phyloP scores from a whole-genome alignment of 2,329 filamentous ascomycete species.

The Aspergillus sp. region DNA sequence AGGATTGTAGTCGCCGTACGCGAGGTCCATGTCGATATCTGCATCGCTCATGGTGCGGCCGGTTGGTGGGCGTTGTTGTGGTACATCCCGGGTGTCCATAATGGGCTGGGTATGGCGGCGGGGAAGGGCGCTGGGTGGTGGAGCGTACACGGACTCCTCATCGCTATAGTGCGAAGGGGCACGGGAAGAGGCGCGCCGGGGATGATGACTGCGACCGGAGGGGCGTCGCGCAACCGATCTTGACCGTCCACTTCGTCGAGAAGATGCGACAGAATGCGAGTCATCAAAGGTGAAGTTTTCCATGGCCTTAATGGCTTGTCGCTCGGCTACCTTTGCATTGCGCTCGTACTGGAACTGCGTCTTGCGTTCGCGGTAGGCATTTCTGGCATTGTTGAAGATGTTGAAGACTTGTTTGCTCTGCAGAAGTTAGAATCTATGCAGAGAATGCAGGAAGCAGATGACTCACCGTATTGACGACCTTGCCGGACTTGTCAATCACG shows the following conservation, averaged over 20 bases:
- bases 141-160: too few species aligned
- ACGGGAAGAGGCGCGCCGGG: slow-evolving; percentile 3
- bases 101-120: slow-evolving; percentile 37
- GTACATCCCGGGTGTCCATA: slow-evolving; percentile 18
- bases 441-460: neutral
- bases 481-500: slow-evolving; percentile 84
- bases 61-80: slow-evolving; percentile 16
- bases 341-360: slow-evolving; percentile 68
- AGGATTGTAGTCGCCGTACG: slow-evolving; percentile 77
- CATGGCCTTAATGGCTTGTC: slow-evolving; percentile 53
- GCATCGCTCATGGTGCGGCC: slow-evolving; percentile 26
- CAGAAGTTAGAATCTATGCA: neutral
- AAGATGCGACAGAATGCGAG: slow-evolving; percentile 37
- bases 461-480: slow-evolving; percentile 80
- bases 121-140: too few species aligned
- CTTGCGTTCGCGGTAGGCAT: slow-evolving; percentile 81
- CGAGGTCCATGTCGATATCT: slow-evolving; percentile 77
- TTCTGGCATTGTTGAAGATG: slow-evolving; percentile 87
- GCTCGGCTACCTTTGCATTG: slow-evolving; percentile 52
- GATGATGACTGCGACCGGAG: slow-evolving; percentile 20
- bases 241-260: slow-evolving; percentile 31
- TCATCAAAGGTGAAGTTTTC: slow-evolving; percentile 47
- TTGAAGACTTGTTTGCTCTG: slow-evolving; percentile 84
- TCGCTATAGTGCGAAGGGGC: too few species aligned
- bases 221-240: slow-evolving; percentile 20